phyloP scores from a whole-genome alignment of 108 stramenopile species.

The Nitzschia sp. region DNA sequence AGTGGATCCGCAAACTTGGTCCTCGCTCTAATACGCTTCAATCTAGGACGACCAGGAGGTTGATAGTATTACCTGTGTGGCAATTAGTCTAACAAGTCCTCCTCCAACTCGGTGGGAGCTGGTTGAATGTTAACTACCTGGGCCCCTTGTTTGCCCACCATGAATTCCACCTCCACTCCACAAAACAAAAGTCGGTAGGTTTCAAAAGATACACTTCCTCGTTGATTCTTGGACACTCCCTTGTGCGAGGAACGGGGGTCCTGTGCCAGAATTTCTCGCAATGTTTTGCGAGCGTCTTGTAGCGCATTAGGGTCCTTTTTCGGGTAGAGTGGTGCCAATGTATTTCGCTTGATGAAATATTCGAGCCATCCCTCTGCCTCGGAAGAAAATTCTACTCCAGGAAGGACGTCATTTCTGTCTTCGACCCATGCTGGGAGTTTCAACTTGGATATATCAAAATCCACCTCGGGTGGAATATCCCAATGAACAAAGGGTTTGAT shows the following conservation, averaged over 20 bases:
- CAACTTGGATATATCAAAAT: slow-evolving; percentile 12
- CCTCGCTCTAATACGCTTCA: too few species aligned
- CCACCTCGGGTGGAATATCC: slow-evolving; percentile 57
- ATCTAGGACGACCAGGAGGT: too few species aligned
- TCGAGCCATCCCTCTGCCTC: slow-evolving; percentile 36
- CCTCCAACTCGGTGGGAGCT: background rate
- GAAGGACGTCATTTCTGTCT: slow-evolving; percentile 55
- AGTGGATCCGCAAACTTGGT: too few species aligned
- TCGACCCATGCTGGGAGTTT: slow-evolving; percentile 69
- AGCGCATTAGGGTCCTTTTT: slow-evolving; percentile 38
- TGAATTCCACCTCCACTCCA: slow-evolving; percentile 27
- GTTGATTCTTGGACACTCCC: slow-evolving; percentile 54
- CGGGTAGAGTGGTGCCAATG: slow-evolving; percentile 58
- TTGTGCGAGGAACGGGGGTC: slow-evolving; percentile 77
- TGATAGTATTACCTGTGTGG: too few species aligned
- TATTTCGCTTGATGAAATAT: slow-evolving; percentile 33
- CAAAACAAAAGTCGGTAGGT: slow-evolving; percentile 31
- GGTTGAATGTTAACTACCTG: slow-evolving; percentile 10
- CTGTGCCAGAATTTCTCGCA: slow-evolving; percentile 70
- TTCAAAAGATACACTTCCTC: slow-evolving; percentile 47
- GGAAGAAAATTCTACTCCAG: slow-evolving; percentile 50
- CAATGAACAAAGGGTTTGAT: slow-evolving; percentile 91
- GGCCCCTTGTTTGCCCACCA: slow-evolving; percentile 27
- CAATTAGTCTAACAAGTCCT: background rate
- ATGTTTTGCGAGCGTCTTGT: slow-evolving; percentile 43